Percentiles rank a stretch among this genome's conserved stretches.
Evolutionary conservation across 2,329 filamentous ascomycete species (phyloP).

Genomic region (Byssochlamys sp.): DNA sequence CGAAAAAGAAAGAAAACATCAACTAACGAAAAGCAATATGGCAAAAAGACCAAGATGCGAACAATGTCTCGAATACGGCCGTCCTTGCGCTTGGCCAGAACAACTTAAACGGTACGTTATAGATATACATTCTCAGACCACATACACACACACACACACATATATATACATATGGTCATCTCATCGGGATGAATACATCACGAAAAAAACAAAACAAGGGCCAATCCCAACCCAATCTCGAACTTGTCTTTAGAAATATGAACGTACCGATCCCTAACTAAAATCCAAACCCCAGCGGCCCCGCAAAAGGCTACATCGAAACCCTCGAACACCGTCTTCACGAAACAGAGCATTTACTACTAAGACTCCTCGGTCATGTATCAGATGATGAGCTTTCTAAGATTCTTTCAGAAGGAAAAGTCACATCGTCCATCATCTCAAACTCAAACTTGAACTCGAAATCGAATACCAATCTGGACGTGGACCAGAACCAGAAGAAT

Average conservation of each 20-base stretch:
- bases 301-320: slow-evolving; percentile 40
- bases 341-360: slow-evolving; percentile 32
- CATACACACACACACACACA: not conserved
- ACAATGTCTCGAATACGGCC: slow-evolving; percentile 25
- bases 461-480: not conserved
- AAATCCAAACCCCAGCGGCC: slow-evolving; percentile 24
- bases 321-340: slow-evolving; percentile 34
- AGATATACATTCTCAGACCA: not conserved
- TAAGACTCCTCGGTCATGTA: slow-evolving; percentile 27
- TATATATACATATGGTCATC: no score
- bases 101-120: slow-evolving; percentile 26
- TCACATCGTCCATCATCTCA: slow-evolving; percentile 4
- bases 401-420: slow-evolving; percentile 11
- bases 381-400: slow-evolving; percentile 22
- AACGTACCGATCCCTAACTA: not conserved
- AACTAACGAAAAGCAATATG: slow-evolving; percentile 3
- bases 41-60: slow-evolving; percentile 23
- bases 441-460: not conserved
- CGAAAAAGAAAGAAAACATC: not conserved
- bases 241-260: not conserved
- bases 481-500: no score
- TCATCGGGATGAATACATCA: no score
- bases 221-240: no score
- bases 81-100: slow-evolving; percentile 29
- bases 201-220: no score